Conservation (phyloP, 768 basidiomycete species). For the Mycena epipterygia region DNA sequence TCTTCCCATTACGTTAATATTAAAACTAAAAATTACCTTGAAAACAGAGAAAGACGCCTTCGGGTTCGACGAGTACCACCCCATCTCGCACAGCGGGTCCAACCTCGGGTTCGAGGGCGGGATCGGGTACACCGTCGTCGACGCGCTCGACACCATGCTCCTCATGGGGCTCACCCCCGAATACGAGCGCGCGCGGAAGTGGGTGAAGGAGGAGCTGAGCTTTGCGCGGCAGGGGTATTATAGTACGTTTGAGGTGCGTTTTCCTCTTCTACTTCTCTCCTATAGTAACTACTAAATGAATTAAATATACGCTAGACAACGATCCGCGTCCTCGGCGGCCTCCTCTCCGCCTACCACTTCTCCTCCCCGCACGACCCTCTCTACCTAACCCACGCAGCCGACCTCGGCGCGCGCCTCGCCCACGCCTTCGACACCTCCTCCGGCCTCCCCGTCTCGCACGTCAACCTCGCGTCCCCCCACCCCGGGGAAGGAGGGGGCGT, state of each 20-base stretch:
- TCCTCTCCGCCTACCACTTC: constrained; percentile 88
- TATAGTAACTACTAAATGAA: not conserved
- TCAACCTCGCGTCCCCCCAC: constrained; percentile 80
- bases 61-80: constrained; percentile 94
- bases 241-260: constrained; percentile 92
- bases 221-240: constrained; percentile 83
- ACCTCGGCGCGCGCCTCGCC: constrained; percentile 87
- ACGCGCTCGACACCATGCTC: constrained; percentile 89
- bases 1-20: too few species aligned
- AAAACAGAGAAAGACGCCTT: constrained; percentile 85
- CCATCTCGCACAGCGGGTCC: constrained; percentile 77
- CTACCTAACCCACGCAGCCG: constrained; percentile 81
- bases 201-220: constrained; percentile 76
- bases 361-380: constrained; percentile 68
- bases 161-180: constrained; percentile 87
- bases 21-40: constrained; percentile 11
- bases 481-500: constrained; percentile 71
- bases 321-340: constrained; percentile 91
- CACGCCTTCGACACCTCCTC: constrained; percentile 85
- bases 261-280: not conserved
- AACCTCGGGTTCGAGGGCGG: constrained; percentile 85
- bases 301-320: too few species aligned
- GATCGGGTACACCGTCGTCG: constrained; percentile 90
- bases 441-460: constrained; percentile 80
- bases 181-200: constrained; percentile 78